Conservation (phyloP, 495 filamentous ascomycete species). For the Talaromyces nanjingensis region DNA sequence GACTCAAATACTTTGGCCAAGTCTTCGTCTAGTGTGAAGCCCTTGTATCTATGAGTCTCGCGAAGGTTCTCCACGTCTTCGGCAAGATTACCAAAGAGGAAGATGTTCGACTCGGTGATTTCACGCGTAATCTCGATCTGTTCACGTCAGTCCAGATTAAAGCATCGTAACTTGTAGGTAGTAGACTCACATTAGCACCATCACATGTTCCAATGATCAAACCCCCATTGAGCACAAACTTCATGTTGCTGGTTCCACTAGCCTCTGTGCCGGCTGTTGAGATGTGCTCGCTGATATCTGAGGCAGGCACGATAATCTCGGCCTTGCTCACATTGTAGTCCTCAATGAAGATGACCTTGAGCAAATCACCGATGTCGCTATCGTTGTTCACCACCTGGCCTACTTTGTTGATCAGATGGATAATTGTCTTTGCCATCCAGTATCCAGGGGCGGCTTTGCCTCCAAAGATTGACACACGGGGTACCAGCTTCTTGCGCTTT, state of each 20-base stretch:
- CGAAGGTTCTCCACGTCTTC: constrained; percentile 97
- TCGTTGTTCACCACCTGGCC: constrained; percentile 90
- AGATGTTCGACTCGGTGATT: constrained; percentile 92
- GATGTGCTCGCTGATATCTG: constrained; percentile 96
- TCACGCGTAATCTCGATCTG: constrained; percentile 98
- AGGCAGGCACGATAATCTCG: constrained; percentile 90
- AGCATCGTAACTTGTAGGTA: not conserved
- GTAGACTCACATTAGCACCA: constrained; percentile 78
- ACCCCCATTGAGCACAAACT: constrained; percentile 95
- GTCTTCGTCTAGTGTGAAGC: constrained; percentile 66
- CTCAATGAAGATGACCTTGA: constrained; percentile 95
- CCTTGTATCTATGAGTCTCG: constrained; percentile 77
- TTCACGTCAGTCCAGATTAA: not conserved
- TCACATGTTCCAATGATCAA: constrained; percentile 97
- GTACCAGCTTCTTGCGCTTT: constrained; percentile 79
- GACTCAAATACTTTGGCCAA: constrained; percentile 75
- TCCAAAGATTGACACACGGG: constrained; percentile 95
- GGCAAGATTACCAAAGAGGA: constrained; percentile 93
- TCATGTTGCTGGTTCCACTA: constrained; percentile 80
- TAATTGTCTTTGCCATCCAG: constrained; percentile 99
- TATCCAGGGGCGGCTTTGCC: constrained; percentile 97
- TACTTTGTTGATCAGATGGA: constrained; percentile 91
- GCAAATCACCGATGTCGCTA: constrained; percentile 79
- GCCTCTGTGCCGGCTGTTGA: constrained; percentile 93
- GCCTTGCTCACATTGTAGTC: constrained; percentile 99